Evolutionary conservation across 345 rosid genomes (phyloP).

Genomic region (Lumnitzera racemosa): DNA sequence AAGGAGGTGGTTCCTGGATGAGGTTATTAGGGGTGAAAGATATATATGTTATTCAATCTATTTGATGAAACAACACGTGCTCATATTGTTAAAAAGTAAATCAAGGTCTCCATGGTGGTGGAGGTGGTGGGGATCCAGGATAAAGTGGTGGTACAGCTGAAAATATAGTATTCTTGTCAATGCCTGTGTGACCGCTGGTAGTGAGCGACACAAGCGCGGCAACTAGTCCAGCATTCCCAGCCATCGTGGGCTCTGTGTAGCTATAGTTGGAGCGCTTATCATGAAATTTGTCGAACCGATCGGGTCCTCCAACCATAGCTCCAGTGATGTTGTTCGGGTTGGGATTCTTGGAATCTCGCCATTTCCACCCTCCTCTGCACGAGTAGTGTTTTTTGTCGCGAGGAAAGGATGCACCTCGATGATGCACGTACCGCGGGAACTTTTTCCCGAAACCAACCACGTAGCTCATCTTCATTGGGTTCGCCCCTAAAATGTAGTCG

Average conservation of each 20-base stretch:
- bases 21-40: too few species aligned
- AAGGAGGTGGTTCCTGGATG: too few species aligned
- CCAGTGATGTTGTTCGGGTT: conserved; percentile 75
- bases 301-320: conserved; percentile 91
- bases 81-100: too few species aligned
- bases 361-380: conserved; percentile 64
- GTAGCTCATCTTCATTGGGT: conserved; percentile 82
- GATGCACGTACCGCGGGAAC: conserved; percentile 72
- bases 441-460: conserved; percentile 66
- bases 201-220: conserved; percentile 77
- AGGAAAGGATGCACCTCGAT: conserved; percentile 78
- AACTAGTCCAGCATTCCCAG: conserved; percentile 73
- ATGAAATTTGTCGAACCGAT: conserved; percentile 50
- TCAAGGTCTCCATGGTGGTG: conserved; percentile 79
- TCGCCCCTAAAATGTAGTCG: conserved; percentile 72
- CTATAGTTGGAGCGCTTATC: conserved; percentile 47
- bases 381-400: conserved; percentile 41
- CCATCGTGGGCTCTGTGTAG: conserved; percentile 73
- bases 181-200: conserved; percentile 31
- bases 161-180: conserved; percentile 67
- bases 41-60: too few species aligned
- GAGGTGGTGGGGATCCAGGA: conserved; percentile 67
- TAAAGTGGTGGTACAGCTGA: conserved; percentile 70
- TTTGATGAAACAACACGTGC: too few species aligned
- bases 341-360: conserved; percentile 44